Evolutionary conservation across 257 asterid species (phyloP).

Genomic region (Lycium ferocissimum): DNA sequence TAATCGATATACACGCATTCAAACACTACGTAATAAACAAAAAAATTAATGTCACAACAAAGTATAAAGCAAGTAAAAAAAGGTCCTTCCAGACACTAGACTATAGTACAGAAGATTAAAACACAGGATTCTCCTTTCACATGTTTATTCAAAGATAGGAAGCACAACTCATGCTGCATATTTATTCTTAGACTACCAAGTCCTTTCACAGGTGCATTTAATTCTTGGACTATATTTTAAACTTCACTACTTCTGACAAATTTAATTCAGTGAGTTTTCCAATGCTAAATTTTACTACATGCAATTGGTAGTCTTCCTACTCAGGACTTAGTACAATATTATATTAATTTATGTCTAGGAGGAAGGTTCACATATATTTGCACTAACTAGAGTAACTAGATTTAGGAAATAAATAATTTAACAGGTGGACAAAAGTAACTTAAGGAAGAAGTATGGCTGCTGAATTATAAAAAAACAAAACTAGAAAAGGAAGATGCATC

Average conservation of each 20-base stretch:
- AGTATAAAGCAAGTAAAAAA: too few species aligned
- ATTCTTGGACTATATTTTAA: not conserved
- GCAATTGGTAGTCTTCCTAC: not conserved
- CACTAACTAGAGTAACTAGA: not conserved
- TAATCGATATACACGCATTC: not conserved
- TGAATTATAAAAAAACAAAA: not conserved
- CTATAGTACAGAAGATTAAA: too few species aligned
- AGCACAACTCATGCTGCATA: too few species aligned
- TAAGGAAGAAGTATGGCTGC: not conserved
- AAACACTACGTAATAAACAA: too few species aligned
- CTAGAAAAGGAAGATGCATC: not conserved
- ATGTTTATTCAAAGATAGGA: too few species aligned
- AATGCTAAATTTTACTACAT: not conserved
- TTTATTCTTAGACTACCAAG: too few species aligned
- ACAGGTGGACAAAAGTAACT: constrained; percentile 2
- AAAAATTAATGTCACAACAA: too few species aligned
- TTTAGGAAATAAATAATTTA: not conserved
- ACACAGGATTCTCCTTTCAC: too few species aligned
- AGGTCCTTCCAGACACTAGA: too few species aligned
- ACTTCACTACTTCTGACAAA: not conserved
- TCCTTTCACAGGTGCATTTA: not conserved
- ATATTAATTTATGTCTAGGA: too few species aligned
- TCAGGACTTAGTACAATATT: too few species aligned
- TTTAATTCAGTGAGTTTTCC: not conserved
- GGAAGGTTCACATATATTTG: not conserved